Percentiles rank a stretch among this genome's conserved stretches.
These are phyloP conservation scores for Microdochium bolleyi DNA, from an alignment of 2,329 filamentous ascomycete species.

Conservation along the genomic window DNA sequence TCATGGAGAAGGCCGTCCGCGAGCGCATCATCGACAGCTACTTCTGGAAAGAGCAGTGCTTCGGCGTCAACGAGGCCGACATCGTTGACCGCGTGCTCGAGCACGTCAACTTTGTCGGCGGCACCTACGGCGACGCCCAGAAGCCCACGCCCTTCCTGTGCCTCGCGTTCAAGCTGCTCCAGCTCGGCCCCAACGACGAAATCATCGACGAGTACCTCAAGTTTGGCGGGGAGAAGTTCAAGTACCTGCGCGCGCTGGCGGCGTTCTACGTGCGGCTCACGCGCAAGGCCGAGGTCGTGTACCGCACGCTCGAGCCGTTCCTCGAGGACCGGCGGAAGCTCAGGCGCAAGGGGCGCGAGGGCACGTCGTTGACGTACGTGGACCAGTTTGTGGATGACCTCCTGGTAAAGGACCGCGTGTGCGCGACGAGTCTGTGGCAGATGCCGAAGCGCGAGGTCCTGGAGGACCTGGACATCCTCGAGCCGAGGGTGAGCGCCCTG, in stretches of 20 bases:
- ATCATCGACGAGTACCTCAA: conserved; percentile 74
- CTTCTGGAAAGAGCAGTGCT: conserved; percentile 99
- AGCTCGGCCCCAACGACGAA: conserved; percentile 73
- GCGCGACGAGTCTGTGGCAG: conserved; percentile 87
- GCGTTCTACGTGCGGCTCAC: conserved; percentile 92
- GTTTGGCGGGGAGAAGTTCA: conserved; percentile 68
- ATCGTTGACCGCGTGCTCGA: conserved; percentile 86
- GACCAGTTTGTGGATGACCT: conserved; percentile 94
- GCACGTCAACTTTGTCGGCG: conserved; percentile 73
- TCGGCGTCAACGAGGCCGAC: conserved; percentile 78
- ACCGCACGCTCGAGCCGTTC: conserved; percentile 70
- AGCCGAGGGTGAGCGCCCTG: conserved; percentile 76
- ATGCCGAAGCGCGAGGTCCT: conserved; percentile 73
- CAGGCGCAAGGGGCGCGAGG: conserved; percentile 64
- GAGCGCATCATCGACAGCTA: conserved; percentile 93
- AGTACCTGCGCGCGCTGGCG: conserved; percentile 82
- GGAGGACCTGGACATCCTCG: conserved; percentile 83
- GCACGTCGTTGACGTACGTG: conserved; percentile 70
- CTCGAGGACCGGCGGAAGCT: conserved; percentile 79
- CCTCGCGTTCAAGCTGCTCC: conserved; percentile 87
- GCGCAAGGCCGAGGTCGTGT: conserved; percentile 73
- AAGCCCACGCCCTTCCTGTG: conserved; percentile 90
- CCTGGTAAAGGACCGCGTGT: conserved; percentile 80
- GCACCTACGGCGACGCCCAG: conserved; percentile 77
- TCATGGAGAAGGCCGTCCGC: conserved; percentile 91